Conservation (phyloP, 1,284 basidiomycete species). For the Xanthoconium separans region DNA sequence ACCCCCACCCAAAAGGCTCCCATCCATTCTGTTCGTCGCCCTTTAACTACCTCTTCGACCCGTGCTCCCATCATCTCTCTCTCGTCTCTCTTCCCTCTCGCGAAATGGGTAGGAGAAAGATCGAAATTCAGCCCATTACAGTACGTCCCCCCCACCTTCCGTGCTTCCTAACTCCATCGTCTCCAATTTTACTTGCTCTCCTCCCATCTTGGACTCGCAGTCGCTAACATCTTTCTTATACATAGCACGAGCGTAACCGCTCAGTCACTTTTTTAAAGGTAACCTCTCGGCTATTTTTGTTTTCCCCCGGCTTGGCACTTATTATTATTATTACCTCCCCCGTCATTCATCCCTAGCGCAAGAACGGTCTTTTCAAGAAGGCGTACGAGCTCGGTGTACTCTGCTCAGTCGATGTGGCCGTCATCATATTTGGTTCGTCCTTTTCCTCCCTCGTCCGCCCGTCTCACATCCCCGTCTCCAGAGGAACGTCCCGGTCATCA, state of each 20-base stretch:
- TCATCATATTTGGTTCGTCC: slow-evolving; percentile 56
- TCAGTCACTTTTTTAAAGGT: slow-evolving; percentile 91
- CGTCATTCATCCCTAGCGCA: slow-evolving; percentile 51
- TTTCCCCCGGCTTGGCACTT: slow-evolving; percentile 44
- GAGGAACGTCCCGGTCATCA: slow-evolving; percentile 56
- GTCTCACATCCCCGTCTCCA: slow-evolving; percentile 19
- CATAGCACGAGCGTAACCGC: slow-evolving; percentile 86
- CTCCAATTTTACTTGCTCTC: slow-evolving; percentile 29
- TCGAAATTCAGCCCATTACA: slow-evolving; percentile 85
- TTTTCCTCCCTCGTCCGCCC: neutral
- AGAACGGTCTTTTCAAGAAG: slow-evolving; percentile 89
- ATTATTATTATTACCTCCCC: slow-evolving; percentile 34
- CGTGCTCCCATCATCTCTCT: slow-evolving; percentile 24
- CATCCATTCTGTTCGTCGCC: slow-evolving; percentile 24
- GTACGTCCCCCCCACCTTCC: slow-evolving; percentile 41
- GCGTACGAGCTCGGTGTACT: slow-evolving; percentile 85
- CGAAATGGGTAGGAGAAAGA: slow-evolving; percentile 84
- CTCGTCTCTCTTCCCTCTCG: slow-evolving; percentile 8
- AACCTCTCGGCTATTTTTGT: slow-evolving; percentile 50
- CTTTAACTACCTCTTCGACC: slow-evolving; percentile 13
- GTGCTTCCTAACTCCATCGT: slow-evolving; percentile 15
- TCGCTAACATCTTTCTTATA: slow-evolving; percentile 31
- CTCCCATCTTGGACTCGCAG: slow-evolving; percentile 30
- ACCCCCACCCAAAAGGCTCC: slow-evolving; percentile 33
- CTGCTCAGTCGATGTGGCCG: slow-evolving; percentile 58